Evolutionary conservation across 2,329 filamentous ascomycete species (phyloP), one percentile per base, ranked within the genome.

Genomic region (Didymosphaeria variabile): DNA sequence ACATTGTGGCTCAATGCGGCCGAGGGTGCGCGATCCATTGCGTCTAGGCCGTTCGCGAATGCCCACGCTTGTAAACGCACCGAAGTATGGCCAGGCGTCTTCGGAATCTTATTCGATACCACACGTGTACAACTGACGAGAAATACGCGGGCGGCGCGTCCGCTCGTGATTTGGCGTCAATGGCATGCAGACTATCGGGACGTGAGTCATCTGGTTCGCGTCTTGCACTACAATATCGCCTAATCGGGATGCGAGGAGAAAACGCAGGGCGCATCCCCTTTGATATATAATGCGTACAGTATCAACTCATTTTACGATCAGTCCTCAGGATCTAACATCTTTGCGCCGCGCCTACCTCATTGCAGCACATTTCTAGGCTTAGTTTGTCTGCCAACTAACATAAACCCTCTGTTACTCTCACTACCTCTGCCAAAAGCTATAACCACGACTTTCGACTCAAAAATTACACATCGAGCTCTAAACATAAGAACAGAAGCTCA

Each of bases 161-260:
- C 19, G 21, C 38, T 54, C 49, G 36, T 46, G 56, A 45, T 29
- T 53, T 46, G 49, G 49, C 56, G 52, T 47, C n/a, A 12, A n/a
- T 44, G 31, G 49, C 36, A 65, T 65, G 67, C 67, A 66, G 45
- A 29, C 26, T 29, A 29, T 29, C 26, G 26, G 26, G 26, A 40
- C 70, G 63, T 77, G 74, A 76, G 68, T 77, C 74, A 77, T 29
- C 61, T 56, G 62, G 53, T 50, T 60, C 62, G 58, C 62, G 62
- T 60, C 61, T 55, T 69, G 67, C 64, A 70, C 67, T 68, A 75
- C 72, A 73, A 64, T 56, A 67, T 66, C 45, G 59, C 72, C 68
- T 59, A 64, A 69, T 65, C 29, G 56, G 68, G 69, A 55, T 63
- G 61, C 53, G 56, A 45, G 56, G 55, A 58, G 50, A 60, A 32